phyloP scores from a whole-genome alignment of 768 basidiomycete species.

The Pleurotus salmoneostramineus region DNA sequence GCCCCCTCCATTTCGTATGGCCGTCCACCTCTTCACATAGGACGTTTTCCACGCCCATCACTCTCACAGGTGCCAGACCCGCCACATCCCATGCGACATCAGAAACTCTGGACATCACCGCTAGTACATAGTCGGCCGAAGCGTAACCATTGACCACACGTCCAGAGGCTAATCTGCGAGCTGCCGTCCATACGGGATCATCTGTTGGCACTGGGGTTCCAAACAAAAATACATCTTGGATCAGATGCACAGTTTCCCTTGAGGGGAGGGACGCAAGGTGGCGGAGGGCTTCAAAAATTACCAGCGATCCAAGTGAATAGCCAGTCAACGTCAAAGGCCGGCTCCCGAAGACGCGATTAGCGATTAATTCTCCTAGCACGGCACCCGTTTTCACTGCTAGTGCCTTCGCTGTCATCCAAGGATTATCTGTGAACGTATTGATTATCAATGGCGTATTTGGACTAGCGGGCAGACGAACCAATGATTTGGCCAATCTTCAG shows the following conservation, averaged over 20 bases:
- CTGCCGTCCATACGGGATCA: slow-evolving; percentile 35
- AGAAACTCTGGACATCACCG: slow-evolving; percentile 44
- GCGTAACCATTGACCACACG: slow-evolving; percentile 54
- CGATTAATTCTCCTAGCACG: slow-evolving; percentile 48
- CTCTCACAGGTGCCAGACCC: slow-evolving; percentile 42
- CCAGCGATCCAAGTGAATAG: slow-evolving; percentile 52
- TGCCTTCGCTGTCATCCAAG: slow-evolving; percentile 55
- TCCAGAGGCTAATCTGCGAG: slow-evolving; percentile 46
- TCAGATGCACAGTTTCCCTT: slow-evolving; percentile 37
- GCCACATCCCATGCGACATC: slow-evolving; percentile 47
- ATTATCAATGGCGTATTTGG: not conserved
- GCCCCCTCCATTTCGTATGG: slow-evolving; percentile 45
- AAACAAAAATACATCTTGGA: slow-evolving; percentile 54
- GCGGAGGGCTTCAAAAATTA: slow-evolving; percentile 53
- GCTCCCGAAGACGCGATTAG: slow-evolving; percentile 46
- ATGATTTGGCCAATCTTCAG: slow-evolving; percentile 52
- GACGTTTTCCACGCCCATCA: slow-evolving; percentile 51
- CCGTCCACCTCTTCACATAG: slow-evolving; percentile 43
- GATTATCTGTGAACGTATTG: slow-evolving; percentile 38
- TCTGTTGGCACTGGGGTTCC: slow-evolving; percentile 45
- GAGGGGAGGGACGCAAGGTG: slow-evolving; percentile 41
- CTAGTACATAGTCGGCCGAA: slow-evolving; percentile 49
- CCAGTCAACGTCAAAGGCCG: slow-evolving; percentile 54
- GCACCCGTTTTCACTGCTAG: slow-evolving; percentile 48
- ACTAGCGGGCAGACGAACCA: slow-evolving; percentile 25